Base-by-base conservation (phyloP, 2,329 filamentous ascomycete species). In the Escovopsis weberi region DNA sequence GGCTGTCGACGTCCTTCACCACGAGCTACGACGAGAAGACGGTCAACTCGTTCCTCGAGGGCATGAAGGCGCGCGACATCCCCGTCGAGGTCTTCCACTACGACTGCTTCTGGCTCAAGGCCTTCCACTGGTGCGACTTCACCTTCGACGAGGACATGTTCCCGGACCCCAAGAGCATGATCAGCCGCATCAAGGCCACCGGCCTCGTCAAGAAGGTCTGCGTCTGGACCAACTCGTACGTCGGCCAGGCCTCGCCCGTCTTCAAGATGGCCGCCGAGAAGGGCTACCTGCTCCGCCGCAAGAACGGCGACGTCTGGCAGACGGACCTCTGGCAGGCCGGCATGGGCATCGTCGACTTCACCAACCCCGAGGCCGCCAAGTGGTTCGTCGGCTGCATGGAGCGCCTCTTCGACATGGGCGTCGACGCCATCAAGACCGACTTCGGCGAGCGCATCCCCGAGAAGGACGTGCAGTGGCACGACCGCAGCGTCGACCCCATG, bases 261-360 rank as follows among this genome's bases (percentile, higher is more conserved):
- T 85, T 85, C 60, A 62, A 67, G 44, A 68, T 77, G 47, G 80
- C 78, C 35, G 72, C 72, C 35, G 70, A 75, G 43, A 78, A 75
- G 42, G 79, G 80, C 0, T 85, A 82, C 52, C 68, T 85, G 15
- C 67, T 85, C 45, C 81, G 79, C 63, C 73, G 79, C 26, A 75
- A 70, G 48, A 75, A 84, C 52, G 80, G 78, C 11, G 76, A 81
- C 47, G 62, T 85, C 19, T 85, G 77, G 75, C 81, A 85, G 59
- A 84, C 80, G 78, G 81, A 85, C 52, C 61, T 82, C 36, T 85
- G 82, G 82, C 81, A 85, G 55, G 79, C 80, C 2, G 82, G 82
- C 33, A 85, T 85, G 81, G 80, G 73, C 4, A 63, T 85, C 2
- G 67, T 85, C 12, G 81, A 85, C 53, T 80, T 85, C 54, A 85